Percentiles rank a stretch among this genome's conserved stretches.
phyloP scores from a whole-genome alignment of 2,329 filamentous ascomycete genomes.

The Thyridium curvatum region DNA sequence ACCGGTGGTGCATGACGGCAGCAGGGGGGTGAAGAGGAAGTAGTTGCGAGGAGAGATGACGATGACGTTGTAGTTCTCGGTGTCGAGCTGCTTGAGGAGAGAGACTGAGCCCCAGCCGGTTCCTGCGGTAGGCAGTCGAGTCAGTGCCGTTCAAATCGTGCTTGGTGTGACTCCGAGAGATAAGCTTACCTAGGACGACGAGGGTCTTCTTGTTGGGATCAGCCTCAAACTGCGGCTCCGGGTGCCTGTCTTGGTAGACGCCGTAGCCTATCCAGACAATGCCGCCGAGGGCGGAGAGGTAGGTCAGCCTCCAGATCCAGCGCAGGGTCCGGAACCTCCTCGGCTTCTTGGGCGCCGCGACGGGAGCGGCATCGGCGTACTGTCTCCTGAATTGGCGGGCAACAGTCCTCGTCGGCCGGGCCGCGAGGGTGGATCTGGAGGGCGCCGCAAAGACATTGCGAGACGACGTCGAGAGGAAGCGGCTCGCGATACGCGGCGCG shows the following conservation, averaged over 20 bases:
- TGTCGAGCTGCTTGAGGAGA: constrained; percentile 96
- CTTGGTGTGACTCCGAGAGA: no score
- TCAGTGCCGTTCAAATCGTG: not conserved
- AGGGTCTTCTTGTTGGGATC: constrained; percentile 95
- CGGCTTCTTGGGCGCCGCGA: constrained; percentile 41
- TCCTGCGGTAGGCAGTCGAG: constrained; percentile 43
- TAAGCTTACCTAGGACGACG: constrained; percentile 74
- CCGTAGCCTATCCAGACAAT: constrained; percentile 69
- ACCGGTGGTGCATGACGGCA: constrained; percentile 95
- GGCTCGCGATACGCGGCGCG: constrained; percentile 13
- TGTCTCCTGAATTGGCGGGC: constrained; percentile 18
- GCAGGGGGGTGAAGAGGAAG: constrained; percentile 97
- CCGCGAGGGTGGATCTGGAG: constrained; percentile 8
- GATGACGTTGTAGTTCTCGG: constrained; percentile 97
- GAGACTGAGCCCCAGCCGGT: constrained; percentile 95
- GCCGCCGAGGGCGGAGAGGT: constrained; percentile 65
- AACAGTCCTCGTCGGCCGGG: constrained; percentile 3
- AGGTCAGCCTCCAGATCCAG: constrained; percentile 79
- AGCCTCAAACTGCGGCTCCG: constrained; percentile 68
- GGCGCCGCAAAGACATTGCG: constrained; percentile 10
- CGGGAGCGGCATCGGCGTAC: constrained; percentile 18
- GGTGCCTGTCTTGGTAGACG: constrained; percentile 78
- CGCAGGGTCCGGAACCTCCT: constrained; percentile 64
- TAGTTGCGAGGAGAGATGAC: constrained; percentile 98
- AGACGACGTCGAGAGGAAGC: constrained; percentile 18